A percentile compares a stretch with the other conserved stretches of the same genome.
phyloP scores from a whole-genome alignment of 331 rosid genomes.

The Spiraea crenata region DNA sequence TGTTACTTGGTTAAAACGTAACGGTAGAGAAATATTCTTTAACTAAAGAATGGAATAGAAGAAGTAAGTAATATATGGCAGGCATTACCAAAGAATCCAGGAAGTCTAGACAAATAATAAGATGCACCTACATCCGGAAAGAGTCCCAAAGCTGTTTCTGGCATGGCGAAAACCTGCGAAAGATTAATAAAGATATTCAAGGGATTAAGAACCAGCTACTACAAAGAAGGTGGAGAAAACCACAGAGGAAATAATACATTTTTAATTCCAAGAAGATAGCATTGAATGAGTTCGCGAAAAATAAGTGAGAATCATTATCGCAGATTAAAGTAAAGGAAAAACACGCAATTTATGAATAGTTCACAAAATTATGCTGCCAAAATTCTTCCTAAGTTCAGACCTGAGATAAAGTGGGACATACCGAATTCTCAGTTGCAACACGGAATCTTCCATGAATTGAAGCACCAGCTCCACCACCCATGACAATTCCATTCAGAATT shows the following conservation, averaged over 20 bases:
- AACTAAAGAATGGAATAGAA: background rate
- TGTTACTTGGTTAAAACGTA: too few species aligned
- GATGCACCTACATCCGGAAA: constrained; percentile 96
- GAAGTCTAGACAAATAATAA: constrained; percentile 86
- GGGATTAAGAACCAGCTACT: background rate
- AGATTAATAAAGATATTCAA: constrained; percentile 8
- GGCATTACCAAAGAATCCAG: constrained; percentile 83
- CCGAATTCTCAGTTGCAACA: constrained; percentile 84
- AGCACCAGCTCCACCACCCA: constrained; percentile 99
- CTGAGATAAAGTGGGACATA: constrained; percentile 29
- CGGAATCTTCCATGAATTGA: constrained; percentile 91
- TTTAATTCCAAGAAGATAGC: background rate
- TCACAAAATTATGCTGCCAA: background rate
- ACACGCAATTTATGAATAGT: background rate
- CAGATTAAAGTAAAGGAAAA: background rate
- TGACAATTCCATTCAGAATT: constrained; percentile 85
- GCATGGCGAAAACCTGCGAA: constrained; percentile 95
- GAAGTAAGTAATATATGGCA: constrained; percentile 20
- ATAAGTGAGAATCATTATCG: background rate
- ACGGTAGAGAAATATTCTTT: background rate
- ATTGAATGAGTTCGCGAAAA: background rate
- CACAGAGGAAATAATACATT: background rate
- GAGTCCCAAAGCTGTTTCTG: constrained; percentile 93
- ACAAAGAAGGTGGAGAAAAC: background rate
- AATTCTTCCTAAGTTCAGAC: constrained; percentile 8